phyloP scores from a whole-genome alignment of 176 grass and related monocot genomes.

The Oryza coarctata region DNA sequence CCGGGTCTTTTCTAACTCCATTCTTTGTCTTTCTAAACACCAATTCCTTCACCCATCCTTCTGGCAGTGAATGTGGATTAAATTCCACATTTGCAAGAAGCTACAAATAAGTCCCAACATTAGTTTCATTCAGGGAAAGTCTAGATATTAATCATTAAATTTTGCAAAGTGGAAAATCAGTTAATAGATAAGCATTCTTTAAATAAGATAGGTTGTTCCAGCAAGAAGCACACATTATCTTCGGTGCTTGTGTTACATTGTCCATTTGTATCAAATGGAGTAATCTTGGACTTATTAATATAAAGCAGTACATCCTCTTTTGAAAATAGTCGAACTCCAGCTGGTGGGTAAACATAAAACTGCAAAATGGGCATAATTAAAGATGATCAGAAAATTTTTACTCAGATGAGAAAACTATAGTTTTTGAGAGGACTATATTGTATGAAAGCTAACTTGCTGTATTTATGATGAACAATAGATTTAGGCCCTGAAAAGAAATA shows the following conservation, averaged over 20 bases:
- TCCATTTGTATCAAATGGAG: slow-evolving; percentile 11
- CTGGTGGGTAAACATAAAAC: slow-evolving; percentile 38
- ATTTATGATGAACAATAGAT: neutral
- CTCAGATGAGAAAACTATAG: neutral
- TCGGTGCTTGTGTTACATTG: slow-evolving; percentile 23
- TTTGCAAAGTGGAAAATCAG: neutral
- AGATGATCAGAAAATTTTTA: neutral
- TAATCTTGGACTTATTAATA: slow-evolving; percentile 28
- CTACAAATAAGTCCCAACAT: slow-evolving; percentile 6
- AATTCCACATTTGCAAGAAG: slow-evolving; percentile 45
- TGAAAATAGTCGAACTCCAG: slow-evolving; percentile 1
- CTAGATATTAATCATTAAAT: neutral
- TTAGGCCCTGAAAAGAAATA: neutral
- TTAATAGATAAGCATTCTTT: neutral
- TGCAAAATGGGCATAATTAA: neutral
- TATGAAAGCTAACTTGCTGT: neutral
- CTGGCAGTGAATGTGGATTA: slow-evolving; percentile 32
- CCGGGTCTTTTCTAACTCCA: slow-evolving; percentile 43
- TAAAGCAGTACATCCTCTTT: slow-evolving; percentile 49
- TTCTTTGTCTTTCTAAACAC: slow-evolving; percentile 38
- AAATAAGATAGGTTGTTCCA: neutral
- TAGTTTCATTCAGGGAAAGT: neutral
- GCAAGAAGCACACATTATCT: slow-evolving; percentile 24
- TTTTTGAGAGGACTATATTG: neutral
- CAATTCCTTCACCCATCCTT: slow-evolving; percentile 45